These are phyloP conservation scores for Calonectria pseudoturangicola DNA, from an alignment of 2,329 filamentous ascomycete genomes.

Conservation along the genomic window DNA sequence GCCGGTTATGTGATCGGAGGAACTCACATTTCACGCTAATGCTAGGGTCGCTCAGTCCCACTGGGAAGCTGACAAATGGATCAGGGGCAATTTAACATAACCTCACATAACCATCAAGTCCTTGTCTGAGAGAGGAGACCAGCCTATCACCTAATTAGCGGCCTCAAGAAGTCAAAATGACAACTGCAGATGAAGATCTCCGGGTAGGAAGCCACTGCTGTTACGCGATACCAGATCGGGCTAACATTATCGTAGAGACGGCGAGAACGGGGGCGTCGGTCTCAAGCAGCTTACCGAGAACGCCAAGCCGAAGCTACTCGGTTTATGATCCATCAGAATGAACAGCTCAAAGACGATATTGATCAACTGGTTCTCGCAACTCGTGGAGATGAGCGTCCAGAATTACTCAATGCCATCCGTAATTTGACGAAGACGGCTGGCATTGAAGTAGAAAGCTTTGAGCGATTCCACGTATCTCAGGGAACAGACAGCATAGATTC, in stretches of 20 bases:
- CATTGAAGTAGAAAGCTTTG: background rate
- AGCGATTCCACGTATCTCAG: fast-evolving
- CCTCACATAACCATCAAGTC: constrained; percentile 6
- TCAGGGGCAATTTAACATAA: background rate
- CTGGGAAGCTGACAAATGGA: background rate
- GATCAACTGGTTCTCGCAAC: constrained; percentile 19
- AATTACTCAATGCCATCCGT: constrained; percentile 33
- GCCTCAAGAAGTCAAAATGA: background rate
- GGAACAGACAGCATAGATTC: background rate
- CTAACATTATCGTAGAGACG: constrained; percentile 43
- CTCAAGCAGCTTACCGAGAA: constrained; percentile 58
- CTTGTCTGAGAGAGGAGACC: background rate
- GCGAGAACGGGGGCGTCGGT: constrained; percentile 55
- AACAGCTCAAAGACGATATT: constrained; percentile 29
- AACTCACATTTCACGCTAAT: constrained; percentile 11
- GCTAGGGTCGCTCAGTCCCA: background rate
- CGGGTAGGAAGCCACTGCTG: background rate
- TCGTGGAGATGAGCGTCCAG: constrained; percentile 34
- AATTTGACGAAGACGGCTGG: constrained; percentile 34
- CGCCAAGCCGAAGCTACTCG: constrained; percentile 50
- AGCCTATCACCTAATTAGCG: background rate
- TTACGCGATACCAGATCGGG: background rate
- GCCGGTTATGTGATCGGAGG: constrained; percentile 42
- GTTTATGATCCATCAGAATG: constrained; percentile 49
- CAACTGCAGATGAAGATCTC: constrained; percentile 24